Base-by-base conservation (phyloP, 2,329 filamentous ascomycete genomes). In the Dactylonectria macrodidyma region DNA sequence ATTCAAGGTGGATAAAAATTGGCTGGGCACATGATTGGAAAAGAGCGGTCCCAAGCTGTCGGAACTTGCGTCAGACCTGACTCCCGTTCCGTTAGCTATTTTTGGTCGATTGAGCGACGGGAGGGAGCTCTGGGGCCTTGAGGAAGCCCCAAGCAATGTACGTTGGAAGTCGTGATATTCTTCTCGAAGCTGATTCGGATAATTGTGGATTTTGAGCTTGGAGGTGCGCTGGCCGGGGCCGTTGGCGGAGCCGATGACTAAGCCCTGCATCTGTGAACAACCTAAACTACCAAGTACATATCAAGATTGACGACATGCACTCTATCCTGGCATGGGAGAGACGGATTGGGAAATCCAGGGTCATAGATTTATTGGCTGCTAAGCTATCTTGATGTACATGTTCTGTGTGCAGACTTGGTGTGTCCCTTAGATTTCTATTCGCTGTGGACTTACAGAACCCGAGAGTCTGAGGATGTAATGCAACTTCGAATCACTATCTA, bases 21-120 rank as follows among this genome's bases (percentile, higher is more conserved):
- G 41, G 54, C 51, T 67, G 59, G 44, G 26, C 59, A 52, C 70
- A 75, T 74, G 11, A 38, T 62, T 48, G 24, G 9, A 48, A 19
- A 50, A 44, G 47, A 12, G 54, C 51, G 50, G 19, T 51, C 24
- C 58, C n/a, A 50, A 33, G 54, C 30, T 57, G 52, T 41, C 11
- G 41, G 48, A 55, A 24, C 16, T 22, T 50, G 59, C 38, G 47
- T 54, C 38, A 51, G 30, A 38, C 26, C 24, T 36, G 38, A n/a
- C 14, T 47, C 14, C 19, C 33, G 11, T n/a, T 33, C 16, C 11
- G 2, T 30, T 14, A 34, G 30, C 9, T 5, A 33, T 33, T 5
- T 2, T 22, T 14, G 26, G n/a, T 24, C 14, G 33, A 59, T 66
- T 62, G 64, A 11, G 22, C 10, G 6, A 44, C 8, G 14, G 38